Evolutionary conservation across 805 yeast genomes (phyloP), one percentile per base, ranked within the genome.

Genomic region (Teunomyces barrocoloradensis): DNA sequence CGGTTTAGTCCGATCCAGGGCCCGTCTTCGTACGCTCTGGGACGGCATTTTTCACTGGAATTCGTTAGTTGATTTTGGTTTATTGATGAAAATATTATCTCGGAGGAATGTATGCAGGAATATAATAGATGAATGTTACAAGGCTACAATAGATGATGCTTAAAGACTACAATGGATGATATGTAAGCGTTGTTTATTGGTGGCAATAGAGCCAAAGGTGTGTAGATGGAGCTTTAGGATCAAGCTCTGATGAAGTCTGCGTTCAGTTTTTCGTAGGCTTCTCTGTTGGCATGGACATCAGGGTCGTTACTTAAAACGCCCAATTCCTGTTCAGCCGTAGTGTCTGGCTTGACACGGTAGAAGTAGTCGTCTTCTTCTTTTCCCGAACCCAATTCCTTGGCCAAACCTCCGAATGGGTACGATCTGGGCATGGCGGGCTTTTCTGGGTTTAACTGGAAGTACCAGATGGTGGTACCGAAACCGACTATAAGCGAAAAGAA

Each of bases 381-480:
- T 29, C 73, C 74, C 5, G 87, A 87, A 45, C 96, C 96, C 51
- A 87, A 73, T 51, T 79, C 88, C 61, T 74, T 78, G 57, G 87
- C 87, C 56, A 89, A 76, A 3, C 96, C 96, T 47, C 79, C 85
- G 58, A 75, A 75, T 23, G 94, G 94, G 64, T 76, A 88, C 33
- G 82, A 77, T 68, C 95, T 78, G 46, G 89, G 89, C 69, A 80
- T 81, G 45, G 89, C 89, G 29, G 87, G 86, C 64, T 81, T 77
- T 54, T 81, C 89, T 59, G 71, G 81, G 71, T 64, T 80, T 74
- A 55, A 72, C 65, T 71, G 79, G 77, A 64, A 79, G 68, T 45
- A 75, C 53, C 65, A 60, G 44, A 73, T 61, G 34, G 61, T 47
- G 20, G 61, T 65, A n/a, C 76, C 82, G 57, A 85, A 79, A 2